Percentiles rank a stretch among this genome's conserved stretches.
Evolutionary conservation across 371 early-diverging fungal genomes (phyloP).

Genomic region (Mortierella sp.): DNA sequence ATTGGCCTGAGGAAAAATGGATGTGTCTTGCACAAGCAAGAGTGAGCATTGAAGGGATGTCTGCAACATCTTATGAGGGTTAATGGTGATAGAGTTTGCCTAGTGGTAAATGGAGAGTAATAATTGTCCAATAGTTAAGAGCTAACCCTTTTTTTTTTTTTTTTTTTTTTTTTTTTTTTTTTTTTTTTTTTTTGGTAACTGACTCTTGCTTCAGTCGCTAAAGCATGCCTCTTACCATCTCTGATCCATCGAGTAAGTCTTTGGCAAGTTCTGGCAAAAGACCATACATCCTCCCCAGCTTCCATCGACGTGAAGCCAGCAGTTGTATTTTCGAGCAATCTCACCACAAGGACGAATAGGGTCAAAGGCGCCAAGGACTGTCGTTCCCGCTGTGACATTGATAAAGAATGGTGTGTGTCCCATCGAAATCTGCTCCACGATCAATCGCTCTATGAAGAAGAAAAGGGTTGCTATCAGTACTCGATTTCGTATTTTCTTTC

Average conservation of each 20-base stretch:
- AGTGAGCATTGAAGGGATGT: slow-evolving; percentile 88
- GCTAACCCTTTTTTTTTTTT: background rate
- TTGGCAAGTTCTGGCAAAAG: slow-evolving; percentile 59
- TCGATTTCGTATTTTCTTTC: background rate
- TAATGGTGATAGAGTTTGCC: slow-evolving; percentile 81
- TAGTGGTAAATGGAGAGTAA: slow-evolving; percentile 11
- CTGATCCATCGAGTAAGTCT: slow-evolving; percentile 62
- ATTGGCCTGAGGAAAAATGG: slow-evolving; percentile 68
- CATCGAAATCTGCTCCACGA: slow-evolving; percentile 55
- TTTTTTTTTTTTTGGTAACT: too few species aligned
- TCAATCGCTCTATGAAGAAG: slow-evolving; percentile 56
- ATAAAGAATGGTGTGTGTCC: slow-evolving; percentile 81
- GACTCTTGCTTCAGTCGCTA: background rate
- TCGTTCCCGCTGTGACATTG: slow-evolving; percentile 89
- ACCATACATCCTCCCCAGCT: slow-evolving; percentile 86
- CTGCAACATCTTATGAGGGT: slow-evolving; percentile 91
- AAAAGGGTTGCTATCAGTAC: too few species aligned
- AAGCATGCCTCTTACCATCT: slow-evolving; percentile 54
- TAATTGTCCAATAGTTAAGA: background rate
- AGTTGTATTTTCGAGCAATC: slow-evolving; percentile 69
- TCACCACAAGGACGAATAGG: slow-evolving; percentile 68
- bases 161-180: too few species aligned
- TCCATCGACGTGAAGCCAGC: slow-evolving; percentile 91
- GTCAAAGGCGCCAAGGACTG: slow-evolving; percentile 89
- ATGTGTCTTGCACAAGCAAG: slow-evolving; percentile 67